Percentiles rank a stretch among this genome's conserved stretches.
Conservation (phyloP, 2,329 filamentous ascomycete species). For the Mariannaea elegans region DNA sequence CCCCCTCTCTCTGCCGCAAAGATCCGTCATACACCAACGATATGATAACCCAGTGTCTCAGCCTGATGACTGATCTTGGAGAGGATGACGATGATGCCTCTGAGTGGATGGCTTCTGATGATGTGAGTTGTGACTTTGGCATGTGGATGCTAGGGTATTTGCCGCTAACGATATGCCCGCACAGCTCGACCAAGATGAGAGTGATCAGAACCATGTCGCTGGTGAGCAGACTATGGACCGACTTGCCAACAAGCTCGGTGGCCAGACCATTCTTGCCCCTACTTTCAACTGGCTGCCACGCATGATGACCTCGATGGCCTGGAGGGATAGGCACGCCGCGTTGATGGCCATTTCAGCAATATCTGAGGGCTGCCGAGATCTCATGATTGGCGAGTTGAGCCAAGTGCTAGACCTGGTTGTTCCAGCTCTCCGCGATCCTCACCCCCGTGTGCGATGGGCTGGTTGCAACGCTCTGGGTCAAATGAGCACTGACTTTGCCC, state of each 20-base stretch:
- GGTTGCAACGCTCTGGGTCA: conserved; percentile 98
- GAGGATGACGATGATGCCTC: conserved; percentile 92
- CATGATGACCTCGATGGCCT: conserved; percentile 96
- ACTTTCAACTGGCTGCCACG: conserved; percentile 97
- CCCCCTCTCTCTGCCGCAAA: conserved; percentile 93
- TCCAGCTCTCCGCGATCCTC: conserved; percentile 86
- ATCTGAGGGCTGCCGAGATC: conserved; percentile 92
- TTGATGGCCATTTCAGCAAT: conserved; percentile 99
- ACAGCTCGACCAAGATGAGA: conserved; percentile 91
- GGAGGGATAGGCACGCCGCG: conserved; percentile 94
- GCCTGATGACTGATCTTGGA: conserved; percentile 96
- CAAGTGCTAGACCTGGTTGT: conserved; percentile 96
- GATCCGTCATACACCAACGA: conserved; percentile 90
- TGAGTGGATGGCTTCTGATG: conserved; percentile 93
- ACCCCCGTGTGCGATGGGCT: conserved; percentile 95
- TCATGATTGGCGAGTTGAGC: conserved; percentile 94
- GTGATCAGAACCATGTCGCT: conserved; percentile 95
- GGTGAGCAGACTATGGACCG: conserved; percentile 99
- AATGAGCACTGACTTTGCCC: conserved; percentile 99
- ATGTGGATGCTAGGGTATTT: not conserved
- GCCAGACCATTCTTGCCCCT: conserved; percentile 88
- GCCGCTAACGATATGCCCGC: not conserved
- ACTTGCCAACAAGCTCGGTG: conserved; percentile 94
- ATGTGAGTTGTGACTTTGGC: conserved; percentile 64
- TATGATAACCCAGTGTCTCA: conserved; percentile 98